These are phyloP conservation scores for Microglena sp. DNA, from an alignment of 139 green algal genomes.

Conservation along the genomic window DNA sequence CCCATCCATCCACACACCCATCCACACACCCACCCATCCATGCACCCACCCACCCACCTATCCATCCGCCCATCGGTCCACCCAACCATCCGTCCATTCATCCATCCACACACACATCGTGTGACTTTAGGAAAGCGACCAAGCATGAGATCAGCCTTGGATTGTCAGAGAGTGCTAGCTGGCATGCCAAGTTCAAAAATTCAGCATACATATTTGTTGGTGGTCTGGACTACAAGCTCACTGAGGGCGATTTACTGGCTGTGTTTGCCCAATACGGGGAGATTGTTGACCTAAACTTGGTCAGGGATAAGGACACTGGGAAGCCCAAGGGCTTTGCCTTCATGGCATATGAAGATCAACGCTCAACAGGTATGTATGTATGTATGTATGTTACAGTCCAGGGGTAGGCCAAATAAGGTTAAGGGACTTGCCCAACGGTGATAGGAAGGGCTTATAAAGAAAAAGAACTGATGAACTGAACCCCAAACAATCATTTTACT, in stretches of 20 bases:
- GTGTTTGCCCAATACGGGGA: constrained; percentile 97
- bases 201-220: constrained; percentile 83
- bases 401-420: too few species aligned
- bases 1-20: too few species aligned
- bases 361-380: too few species aligned
- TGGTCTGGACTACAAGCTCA: constrained; percentile 84
- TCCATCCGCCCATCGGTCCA: too few species aligned
- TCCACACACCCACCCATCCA: background rate
- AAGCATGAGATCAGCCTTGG: constrained; percentile 63
- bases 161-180: constrained; percentile 72
- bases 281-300: constrained; percentile 88
- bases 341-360: constrained; percentile 94
- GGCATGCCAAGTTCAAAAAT: constrained; percentile 88
- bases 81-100: too few species aligned
- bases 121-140: constrained; percentile 43
- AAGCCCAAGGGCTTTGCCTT: constrained; percentile 86
- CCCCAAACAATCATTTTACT: too few species aligned
- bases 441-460: too few species aligned
- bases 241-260: constrained; percentile 91
- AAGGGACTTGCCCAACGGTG: too few species aligned
- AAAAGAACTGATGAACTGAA: too few species aligned
- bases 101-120: background rate
- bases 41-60: too few species aligned
- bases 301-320: constrained; percentile 44
- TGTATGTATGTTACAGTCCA: too few species aligned